phyloP scores from a whole-genome alignment of 1,139 yeast genomes.

The Saccharomyces hybrid region DNA sequence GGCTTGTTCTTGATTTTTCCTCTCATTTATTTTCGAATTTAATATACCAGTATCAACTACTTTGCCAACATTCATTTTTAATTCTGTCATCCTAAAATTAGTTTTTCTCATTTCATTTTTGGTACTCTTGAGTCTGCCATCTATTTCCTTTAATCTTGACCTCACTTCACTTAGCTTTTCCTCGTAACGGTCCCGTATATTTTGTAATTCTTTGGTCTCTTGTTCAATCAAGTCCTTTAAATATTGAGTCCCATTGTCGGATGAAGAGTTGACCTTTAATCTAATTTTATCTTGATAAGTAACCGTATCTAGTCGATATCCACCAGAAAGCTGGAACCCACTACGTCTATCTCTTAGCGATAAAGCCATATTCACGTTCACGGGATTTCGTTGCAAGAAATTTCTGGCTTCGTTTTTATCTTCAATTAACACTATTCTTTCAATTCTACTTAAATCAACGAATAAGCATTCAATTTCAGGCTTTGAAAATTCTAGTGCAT shows the following conservation, averaged over 20 bases:
- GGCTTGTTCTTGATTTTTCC: conserved; percentile 23
- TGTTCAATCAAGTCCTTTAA: conserved; percentile 22
- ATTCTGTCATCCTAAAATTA: conserved; percentile 15
- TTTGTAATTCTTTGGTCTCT: conserved; percentile 21
- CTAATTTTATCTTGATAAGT: conserved; percentile 30
- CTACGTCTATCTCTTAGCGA: conserved; percentile 39
- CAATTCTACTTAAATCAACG: conserved; percentile 58
- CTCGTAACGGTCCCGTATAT: conserved; percentile 12
- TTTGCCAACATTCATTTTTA: conserved; percentile 26
- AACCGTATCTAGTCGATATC: conserved; percentile 54
- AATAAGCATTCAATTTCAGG: conserved; percentile 51
- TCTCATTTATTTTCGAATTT: conserved; percentile 31
- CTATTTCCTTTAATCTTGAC: conserved; percentile 7
- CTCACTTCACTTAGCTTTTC: conserved; percentile 11
- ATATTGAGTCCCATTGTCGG: conserved; percentile 20
- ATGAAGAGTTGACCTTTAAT: conserved; percentile 20
- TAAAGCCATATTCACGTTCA: conserved; percentile 43
- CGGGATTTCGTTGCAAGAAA: conserved; percentile 31
- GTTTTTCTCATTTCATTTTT: conserved; percentile 12
- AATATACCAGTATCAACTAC: conserved; percentile 36
- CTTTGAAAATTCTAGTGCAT: conserved; percentile 49
- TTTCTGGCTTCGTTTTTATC: conserved; percentile 46
- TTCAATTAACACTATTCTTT: conserved; percentile 47
- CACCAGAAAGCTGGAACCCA: conserved; percentile 40
- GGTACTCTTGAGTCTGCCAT: conserved; percentile 8